Conservation (phyloP, 768 basidiomycete genomes). For the Myochromella boudieri region DNA sequence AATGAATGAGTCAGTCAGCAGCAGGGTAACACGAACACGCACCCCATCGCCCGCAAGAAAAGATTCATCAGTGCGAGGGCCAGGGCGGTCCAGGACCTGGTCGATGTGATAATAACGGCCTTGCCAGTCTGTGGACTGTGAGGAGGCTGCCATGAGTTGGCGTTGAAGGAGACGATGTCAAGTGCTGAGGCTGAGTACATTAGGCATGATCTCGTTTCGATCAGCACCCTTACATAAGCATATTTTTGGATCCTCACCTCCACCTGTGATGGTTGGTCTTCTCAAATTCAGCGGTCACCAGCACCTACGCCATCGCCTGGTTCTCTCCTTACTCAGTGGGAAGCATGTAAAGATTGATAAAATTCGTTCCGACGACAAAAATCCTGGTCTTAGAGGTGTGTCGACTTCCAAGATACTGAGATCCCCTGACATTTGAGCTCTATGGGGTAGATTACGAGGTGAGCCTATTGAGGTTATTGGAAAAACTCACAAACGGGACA, state of each 20-base stretch:
- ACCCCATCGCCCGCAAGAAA: conserved; percentile 85
- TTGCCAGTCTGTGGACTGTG: conserved; percentile 36
- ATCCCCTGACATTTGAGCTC: conserved; percentile 3
- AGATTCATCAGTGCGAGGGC: conserved; percentile 85
- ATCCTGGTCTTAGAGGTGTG: conserved; percentile 90
- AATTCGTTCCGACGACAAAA: conserved; percentile 89
- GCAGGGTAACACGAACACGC: conserved; percentile 20
- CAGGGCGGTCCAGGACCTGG: conserved; percentile 80
- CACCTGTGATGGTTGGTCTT: conserved; percentile 38
- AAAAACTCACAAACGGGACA: conserved; percentile 92
- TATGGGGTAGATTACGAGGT: conserved; percentile 79
- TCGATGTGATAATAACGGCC: conserved; percentile 81
- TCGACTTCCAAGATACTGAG: neutral
- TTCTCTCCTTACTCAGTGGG: conserved; percentile 88
- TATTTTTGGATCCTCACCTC: conserved; percentile 17
- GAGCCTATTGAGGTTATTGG: conserved; percentile 81
- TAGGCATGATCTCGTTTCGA: neutral
- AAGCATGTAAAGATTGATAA: conserved; percentile 81
- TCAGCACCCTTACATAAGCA: neutral
- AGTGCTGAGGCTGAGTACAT: neutral
- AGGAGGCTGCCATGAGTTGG: too few relatives aligned
- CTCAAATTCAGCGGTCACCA: conserved; percentile 78
- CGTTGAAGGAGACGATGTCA: too few relatives aligned
- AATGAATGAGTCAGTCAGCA: conserved; percentile 1
- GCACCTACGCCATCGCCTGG: conserved; percentile 79